These are phyloP conservation scores for Mimosa bimucronata DNA, from an alignment of 306 rosid species.

Conservation along the genomic window DNA sequence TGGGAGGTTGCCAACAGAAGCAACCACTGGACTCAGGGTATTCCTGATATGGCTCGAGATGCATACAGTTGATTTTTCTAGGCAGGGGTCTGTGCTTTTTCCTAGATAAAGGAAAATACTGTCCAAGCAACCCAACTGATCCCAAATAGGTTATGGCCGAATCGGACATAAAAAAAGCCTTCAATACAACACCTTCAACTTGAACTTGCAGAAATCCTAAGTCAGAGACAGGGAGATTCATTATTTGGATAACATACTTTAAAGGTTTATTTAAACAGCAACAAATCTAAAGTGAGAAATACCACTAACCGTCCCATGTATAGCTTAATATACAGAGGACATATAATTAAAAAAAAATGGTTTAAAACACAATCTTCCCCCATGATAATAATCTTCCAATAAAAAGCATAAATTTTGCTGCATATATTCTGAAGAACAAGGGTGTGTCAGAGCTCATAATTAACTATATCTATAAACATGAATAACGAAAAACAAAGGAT, in stretches of 20 bases:
- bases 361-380: neutral
- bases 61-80: constrained; percentile 55
- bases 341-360: neutral
- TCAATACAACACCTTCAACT: constrained; percentile 57
- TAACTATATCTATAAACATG: neutral
- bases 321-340: neutral
- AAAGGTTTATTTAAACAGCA: neutral
- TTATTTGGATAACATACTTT: neutral
- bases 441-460: neutral
- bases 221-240: constrained; percentile 19
- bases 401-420: neutral
- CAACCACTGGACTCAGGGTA: constrained; percentile 43
- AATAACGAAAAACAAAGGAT: neutral
- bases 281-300: neutral
- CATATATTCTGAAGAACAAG: neutral
- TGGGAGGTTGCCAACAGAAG: constrained; percentile 45
- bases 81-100: constrained; percentile 53
- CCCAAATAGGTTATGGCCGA: constrained; percentile 58
- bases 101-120: constrained; percentile 54
- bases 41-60: constrained; percentile 55
- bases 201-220: constrained; percentile 47
- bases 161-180: constrained; percentile 77
- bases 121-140: constrained; percentile 68
- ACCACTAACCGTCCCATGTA: neutral
- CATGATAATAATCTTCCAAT: neutral